These are phyloP conservation scores for Colletotrichum euphorbiae DNA, from an alignment of 2,329 filamentous ascomycete genomes.

Conservation along the genomic window DNA sequence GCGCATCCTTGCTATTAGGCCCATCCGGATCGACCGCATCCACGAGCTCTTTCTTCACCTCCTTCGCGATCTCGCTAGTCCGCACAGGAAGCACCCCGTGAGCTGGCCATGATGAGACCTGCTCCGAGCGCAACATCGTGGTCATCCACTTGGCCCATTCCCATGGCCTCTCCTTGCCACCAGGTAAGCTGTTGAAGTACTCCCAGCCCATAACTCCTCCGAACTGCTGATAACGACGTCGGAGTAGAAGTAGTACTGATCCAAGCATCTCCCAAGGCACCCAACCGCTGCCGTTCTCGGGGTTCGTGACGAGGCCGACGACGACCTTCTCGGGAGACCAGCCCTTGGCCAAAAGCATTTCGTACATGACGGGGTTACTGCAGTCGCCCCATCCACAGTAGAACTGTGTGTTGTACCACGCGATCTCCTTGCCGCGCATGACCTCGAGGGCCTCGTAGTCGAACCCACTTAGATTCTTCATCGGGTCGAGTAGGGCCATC, in stretches of 20 bases:
- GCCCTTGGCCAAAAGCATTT: conserved; percentile 67
- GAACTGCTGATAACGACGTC: conserved; percentile 71
- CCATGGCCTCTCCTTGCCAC: conserved; percentile 73
- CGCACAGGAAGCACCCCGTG: conserved; percentile 1
- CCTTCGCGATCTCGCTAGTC: conserved; percentile 19
- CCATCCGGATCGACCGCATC: conserved; percentile 46
- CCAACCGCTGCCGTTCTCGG: conserved; percentile 73
- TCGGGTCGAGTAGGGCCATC: conserved; percentile 70
- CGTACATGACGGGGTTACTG: conserved; percentile 59
- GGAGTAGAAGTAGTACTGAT: conserved; percentile 55
- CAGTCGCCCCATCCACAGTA: conserved; percentile 88
- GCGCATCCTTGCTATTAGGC: conserved; percentile 43
- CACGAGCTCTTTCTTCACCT: conserved; percentile 31
- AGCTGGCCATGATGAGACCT: background rate
- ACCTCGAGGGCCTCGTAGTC: conserved; percentile 81
- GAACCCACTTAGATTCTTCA: conserved; percentile 81
- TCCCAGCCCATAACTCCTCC: conserved; percentile 97
- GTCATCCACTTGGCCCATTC: conserved; percentile 82
- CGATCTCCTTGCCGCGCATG: conserved; percentile 72
- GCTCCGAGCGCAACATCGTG: conserved; percentile 49
- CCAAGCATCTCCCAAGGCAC: conserved; percentile 61
- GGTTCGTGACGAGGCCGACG: conserved; percentile 83
- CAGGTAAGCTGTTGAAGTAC: conserved; percentile 86
- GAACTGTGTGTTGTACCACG: conserved; percentile 93
- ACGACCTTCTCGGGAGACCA: conserved; percentile 82